Evolutionary conservation across 495 filamentous ascomycete genomes (phyloP).

Genomic region (Tetracladium setigerum): DNA sequence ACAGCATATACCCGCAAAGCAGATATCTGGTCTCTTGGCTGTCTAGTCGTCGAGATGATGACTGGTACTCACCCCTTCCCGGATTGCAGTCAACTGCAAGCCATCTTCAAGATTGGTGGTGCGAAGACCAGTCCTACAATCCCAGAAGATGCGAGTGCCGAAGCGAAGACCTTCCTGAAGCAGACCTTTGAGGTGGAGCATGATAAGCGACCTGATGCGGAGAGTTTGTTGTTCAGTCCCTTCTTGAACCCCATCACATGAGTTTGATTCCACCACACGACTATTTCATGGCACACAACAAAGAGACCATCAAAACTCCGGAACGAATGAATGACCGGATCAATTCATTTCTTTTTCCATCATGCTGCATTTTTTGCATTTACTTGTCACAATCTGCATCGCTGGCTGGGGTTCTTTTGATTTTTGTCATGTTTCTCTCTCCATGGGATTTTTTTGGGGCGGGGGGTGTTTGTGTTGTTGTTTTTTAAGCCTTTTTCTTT

Average conservation of each 20-base stretch:
- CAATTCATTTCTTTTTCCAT: too few species aligned
- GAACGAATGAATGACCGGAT: too few species aligned
- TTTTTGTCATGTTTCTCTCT: too few species aligned
- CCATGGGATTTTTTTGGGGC: too few species aligned
- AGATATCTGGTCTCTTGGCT: constrained; percentile 98
- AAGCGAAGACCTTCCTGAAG: constrained; percentile 77
- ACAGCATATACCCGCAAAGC: constrained; percentile 97
- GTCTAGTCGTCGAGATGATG: constrained; percentile 98
- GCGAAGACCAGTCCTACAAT: constrained; percentile 82
- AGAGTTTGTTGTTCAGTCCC: constrained; percentile 74
- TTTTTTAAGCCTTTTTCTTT: too few species aligned
- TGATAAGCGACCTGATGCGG: constrained; percentile 81
- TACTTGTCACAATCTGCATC: too few species aligned
- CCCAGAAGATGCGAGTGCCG: constrained; percentile 74
- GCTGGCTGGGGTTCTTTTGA: too few species aligned
- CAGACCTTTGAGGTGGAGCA: constrained; percentile 95
- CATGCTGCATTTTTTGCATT: too few species aligned
- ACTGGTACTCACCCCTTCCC: constrained; percentile 95
- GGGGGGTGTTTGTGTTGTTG: too few species aligned
- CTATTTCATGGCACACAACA: too few species aligned
- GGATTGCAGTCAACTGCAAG: constrained; percentile 92
- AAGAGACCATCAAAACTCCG: too few species aligned
- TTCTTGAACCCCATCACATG: constrained; percentile 48
- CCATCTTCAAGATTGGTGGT: constrained; percentile 96
- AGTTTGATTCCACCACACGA: background rate